Conservation (phyloP, 1,139 yeast genomes). For the Pichia sp. region DNA sequence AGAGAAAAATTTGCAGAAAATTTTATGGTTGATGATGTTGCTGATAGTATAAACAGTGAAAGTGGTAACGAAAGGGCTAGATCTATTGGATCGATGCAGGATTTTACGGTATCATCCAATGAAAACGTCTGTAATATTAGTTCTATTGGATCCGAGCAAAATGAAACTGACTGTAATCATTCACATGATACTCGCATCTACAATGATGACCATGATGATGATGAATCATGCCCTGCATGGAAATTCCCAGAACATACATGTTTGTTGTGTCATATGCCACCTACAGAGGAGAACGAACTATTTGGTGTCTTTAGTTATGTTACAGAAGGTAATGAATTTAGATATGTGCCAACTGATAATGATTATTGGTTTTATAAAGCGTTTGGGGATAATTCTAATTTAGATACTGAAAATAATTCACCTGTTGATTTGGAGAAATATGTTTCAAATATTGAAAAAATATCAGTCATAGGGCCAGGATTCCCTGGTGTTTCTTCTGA, state of each 20-base stretch:
- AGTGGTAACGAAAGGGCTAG: slow-evolving; percentile 20
- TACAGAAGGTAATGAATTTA: slow-evolving; percentile 52
- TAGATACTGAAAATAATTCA: slow-evolving; percentile 33
- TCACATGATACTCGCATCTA: too few species aligned
- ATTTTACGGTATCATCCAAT: slow-evolving; percentile 29
- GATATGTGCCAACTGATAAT: slow-evolving; percentile 59
- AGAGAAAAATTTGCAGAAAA: slow-evolving; percentile 32
- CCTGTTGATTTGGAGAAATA: slow-evolving; percentile 20
- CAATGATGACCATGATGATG: slow-evolving; percentile 23
- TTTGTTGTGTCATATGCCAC: slow-evolving; percentile 81
- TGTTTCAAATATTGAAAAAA: slow-evolving; percentile 35
- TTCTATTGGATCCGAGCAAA: neutral
- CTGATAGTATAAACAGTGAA: slow-evolving; percentile 6
- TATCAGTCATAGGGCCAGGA: slow-evolving; percentile 63
- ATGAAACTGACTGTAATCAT: neutral
- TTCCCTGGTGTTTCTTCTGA: slow-evolving; percentile 35
- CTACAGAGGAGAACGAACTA: slow-evolving; percentile 53
- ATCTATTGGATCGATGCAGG: slow-evolving; percentile 27
- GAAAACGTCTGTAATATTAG: slow-evolving; percentile 7
- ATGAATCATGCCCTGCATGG: slow-evolving; percentile 40
- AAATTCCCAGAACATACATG: slow-evolving; percentile 75
- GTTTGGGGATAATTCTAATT: slow-evolving; percentile 49
- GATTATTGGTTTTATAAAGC: slow-evolving; percentile 63
- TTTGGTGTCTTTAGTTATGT: slow-evolving; percentile 70
- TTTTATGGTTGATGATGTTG: slow-evolving; percentile 26